A percentile compares a stretch with the other conserved stretches of the same genome.
phyloP scores from a whole-genome alignment of 1,284 basidiomycete species.

The Malassezia globosa region DNA sequence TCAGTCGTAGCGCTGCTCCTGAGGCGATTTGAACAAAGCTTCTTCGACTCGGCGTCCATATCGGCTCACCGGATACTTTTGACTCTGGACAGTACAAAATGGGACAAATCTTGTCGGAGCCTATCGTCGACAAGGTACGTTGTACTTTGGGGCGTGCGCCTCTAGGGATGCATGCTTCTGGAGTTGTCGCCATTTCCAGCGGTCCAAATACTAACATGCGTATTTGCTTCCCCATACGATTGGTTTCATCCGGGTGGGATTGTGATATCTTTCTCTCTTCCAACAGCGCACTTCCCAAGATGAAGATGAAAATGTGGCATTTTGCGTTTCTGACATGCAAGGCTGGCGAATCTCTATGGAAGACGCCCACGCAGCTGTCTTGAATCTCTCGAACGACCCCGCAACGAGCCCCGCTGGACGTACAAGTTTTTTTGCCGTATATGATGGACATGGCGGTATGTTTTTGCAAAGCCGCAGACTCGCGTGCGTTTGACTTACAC shows the following conservation, averaged over 20 bases:
- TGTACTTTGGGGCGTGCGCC: no score
- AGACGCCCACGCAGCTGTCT: constrained; percentile 78
- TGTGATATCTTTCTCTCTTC: not conserved
- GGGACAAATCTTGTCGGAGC: constrained; percentile 51
- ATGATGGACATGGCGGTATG: constrained; percentile 94
- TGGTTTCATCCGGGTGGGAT: not conserved
- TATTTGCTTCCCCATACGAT: not conserved
- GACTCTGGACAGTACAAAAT: constrained; percentile 20
- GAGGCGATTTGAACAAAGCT: not conserved
- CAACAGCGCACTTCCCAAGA: constrained; percentile 65
- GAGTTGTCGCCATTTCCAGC: no score
- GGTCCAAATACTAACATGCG: not conserved
- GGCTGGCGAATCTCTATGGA: constrained; percentile 99
- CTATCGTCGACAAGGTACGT: constrained; percentile 60
- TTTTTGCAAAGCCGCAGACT: not conserved
- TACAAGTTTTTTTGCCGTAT: constrained; percentile 78
- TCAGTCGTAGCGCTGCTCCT: not conserved
- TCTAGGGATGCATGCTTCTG: no score
- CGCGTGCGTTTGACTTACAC: not conserved
- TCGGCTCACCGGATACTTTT: not conserved
- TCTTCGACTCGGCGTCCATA: not conserved
- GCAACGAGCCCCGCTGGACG: constrained; percentile 24
- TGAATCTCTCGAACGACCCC: constrained; percentile 48
- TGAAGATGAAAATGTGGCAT: constrained; percentile 65
- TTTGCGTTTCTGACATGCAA: constrained; percentile 91